phyloP scores from a whole-genome alignment of 805 yeast genomes.

The Candida hispaniensis region DNA sequence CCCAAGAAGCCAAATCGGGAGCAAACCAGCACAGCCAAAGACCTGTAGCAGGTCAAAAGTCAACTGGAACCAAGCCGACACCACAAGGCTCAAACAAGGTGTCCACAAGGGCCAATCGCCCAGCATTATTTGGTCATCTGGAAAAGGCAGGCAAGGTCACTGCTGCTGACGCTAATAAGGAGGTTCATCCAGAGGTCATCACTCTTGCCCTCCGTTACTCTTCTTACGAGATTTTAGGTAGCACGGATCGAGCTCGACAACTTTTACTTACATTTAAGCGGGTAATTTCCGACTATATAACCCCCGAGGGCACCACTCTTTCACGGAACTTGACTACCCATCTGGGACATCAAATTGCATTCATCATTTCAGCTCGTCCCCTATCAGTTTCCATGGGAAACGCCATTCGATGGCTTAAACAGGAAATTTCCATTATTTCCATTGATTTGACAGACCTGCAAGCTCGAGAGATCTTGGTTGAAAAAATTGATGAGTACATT shows the following conservation, averaged over 20 bases:
- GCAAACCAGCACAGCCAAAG: conserved; percentile 8
- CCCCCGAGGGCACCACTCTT: conserved; percentile 77
- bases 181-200: conserved; percentile 79
- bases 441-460: conserved; percentile 55
- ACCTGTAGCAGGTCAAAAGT: conserved; percentile 15
- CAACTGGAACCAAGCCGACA: conserved; percentile 12
- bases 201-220: conserved; percentile 71
- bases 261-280: conserved; percentile 77
- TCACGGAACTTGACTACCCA: conserved; percentile 82
- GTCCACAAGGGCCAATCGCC: conserved; percentile 18
- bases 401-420: conserved; percentile 94
- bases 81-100: conserved; percentile 9
- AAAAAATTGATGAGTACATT: conserved; percentile 67
- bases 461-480: conserved; percentile 56
- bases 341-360: conserved; percentile 85
- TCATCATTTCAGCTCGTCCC: conserved; percentile 82
- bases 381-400: conserved; percentile 93
- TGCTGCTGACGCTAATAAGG: conserved; percentile 37
- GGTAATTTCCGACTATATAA: conserved; percentile 67
- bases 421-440: conserved; percentile 74
- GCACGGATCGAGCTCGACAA: conserved; percentile 71
- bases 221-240: conserved; percentile 79
- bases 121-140: conserved; percentile 32
- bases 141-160: conserved; percentile 29
- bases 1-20: conserved; percentile 6